Base-by-base conservation (phyloP, 495 filamentous ascomycete species). In the Sporormia fimetaria region DNA sequence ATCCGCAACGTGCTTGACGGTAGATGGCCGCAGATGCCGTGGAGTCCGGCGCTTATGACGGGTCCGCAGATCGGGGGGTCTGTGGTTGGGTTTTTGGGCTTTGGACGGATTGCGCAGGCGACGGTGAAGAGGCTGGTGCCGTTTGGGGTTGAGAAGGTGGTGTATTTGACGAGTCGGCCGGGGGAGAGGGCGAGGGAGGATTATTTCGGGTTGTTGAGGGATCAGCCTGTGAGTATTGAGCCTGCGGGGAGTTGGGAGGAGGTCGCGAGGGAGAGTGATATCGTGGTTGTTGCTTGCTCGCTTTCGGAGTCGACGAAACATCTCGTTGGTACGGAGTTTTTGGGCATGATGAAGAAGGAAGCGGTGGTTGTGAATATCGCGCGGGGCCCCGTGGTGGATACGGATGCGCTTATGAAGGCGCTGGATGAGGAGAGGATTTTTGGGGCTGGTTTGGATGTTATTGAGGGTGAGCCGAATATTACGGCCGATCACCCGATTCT, bases 1-100 rank as follows among this genome's bases (percentile, higher is more conserved):
- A 43, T 50, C 27, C 22, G 27, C 12, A 44, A 43, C 10, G 46
- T 50, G 12, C 15, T 50, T 17, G 25, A 43, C 7, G 46, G 46
- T n/a, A 21, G 44, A 28, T 50, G 46, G 46, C 46, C 46, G 6
- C 40, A 50, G 14, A 50, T 50, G 46, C 46, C 46, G 3, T 50
- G 46, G 46, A 21, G 22, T 16, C 46, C 46, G 2, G 27, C 44
- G 5, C 34, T 50, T 12, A 43, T 50, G 40, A 44, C 46, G 3
- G 46, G 46, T 16, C 46, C 46, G 1, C 46, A 43, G 21, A 50
- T 50, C 14, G 9, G 40, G 6, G 34, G 40, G 1, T 27, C 40
- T 3, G 44, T 40, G 8, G 46, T 50, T 3, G 46, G 46, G 1
- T 50, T 50, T 23, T 20, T 50, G 14, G 46, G 46, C 3, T 50